Evolutionary conservation across 257 asterid genomes (phyloP), one percentile per base, ranked within the genome.

Genomic region (Prunella vulgaris): DNA sequence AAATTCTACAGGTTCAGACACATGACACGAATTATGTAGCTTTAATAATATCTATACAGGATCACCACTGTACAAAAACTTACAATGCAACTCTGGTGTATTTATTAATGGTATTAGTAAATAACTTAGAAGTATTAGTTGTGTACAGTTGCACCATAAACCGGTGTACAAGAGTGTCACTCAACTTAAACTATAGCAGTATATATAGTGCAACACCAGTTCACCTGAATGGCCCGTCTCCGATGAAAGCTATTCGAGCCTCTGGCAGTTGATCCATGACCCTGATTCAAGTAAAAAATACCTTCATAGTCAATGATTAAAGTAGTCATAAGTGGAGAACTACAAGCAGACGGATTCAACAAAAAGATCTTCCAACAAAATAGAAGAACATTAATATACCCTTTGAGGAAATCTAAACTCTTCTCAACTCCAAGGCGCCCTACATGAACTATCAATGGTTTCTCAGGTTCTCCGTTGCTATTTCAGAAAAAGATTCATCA

Each of bases 161-260:
- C 10, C 3, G 15, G 15, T 10, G 15, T 42, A 42, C 4, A 42
- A 42, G 7, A 13, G 51, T 13, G 18, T 42, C 5, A 13, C 48
- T 40, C 48, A 12, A 40, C 48, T 25, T 56, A 10, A 66, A 10
- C 9, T 25, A 7, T 22, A 20, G 56, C 2, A 9, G 17, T 20
- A 42, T 38, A 18, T 22, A 30, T 42, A 18, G 48, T 71, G 27
- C n/a, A 28, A 17, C 54, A 28, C 32, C 1, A 57, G 65, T 83
- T 83, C 76, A 94, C 99, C 93, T 87, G 87, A 86, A 86, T 7
- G 99, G 99, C 18, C 98, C 99, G 40, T 94, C 99, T 18, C 99
- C 99, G 4, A 91, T 77, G 72, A 94, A 91, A 60, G 99, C 99
- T 66, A 94, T 89, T 27, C 98, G 87, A 28, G 97, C 98, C 68